phyloP scores from a whole-genome alignment of 352 stramenopile genomes.

The Phytopythium kandeliae region DNA sequence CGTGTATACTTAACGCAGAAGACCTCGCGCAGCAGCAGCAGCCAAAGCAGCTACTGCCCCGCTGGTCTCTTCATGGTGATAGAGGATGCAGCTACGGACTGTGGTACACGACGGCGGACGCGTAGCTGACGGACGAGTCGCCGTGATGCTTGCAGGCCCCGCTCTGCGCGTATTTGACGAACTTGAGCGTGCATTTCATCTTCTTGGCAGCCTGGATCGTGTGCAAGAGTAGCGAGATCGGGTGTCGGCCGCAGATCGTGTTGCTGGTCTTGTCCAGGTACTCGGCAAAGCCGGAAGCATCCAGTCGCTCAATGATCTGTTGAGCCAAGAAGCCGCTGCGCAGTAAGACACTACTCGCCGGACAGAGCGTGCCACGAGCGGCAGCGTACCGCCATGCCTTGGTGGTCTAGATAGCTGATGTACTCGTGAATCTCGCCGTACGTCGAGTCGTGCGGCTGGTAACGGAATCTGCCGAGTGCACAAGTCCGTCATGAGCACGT shows the following conservation, averaged over 20 bases:
- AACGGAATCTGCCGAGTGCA: slow-evolving; percentile 68
- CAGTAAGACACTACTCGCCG: too few relatives aligned
- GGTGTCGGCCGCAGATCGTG: slow-evolving; percentile 97
- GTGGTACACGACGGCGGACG: slow-evolving; percentile 86
- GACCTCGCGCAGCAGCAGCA: too few relatives aligned
- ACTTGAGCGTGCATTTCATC: slow-evolving; percentile 79
- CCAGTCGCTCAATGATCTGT: slow-evolving; percentile 90
- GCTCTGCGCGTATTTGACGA: slow-evolving; percentile 93
- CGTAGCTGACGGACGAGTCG: slow-evolving; percentile 95
- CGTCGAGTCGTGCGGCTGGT: slow-evolving; percentile 80
- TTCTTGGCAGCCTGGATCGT: slow-evolving; percentile 41
- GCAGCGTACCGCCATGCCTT: slow-evolving; percentile 75
- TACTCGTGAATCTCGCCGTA: slow-evolving; percentile 92
- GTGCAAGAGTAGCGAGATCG: slow-evolving; percentile 84
- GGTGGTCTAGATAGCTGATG: slow-evolving; percentile 94
- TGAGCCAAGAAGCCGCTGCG: too few relatives aligned
- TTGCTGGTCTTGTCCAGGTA: slow-evolving; percentile 95
- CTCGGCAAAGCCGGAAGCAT: slow-evolving; percentile 88
- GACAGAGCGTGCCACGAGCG: too few relatives aligned
- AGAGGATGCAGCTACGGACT: slow-evolving; percentile 21
- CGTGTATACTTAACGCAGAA: not conserved
- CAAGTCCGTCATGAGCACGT: not conserved
- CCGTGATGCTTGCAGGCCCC: slow-evolving; percentile 74
- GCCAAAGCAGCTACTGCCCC: not conserved
- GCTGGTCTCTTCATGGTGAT: not conserved